These are phyloP conservation scores for Saussurea involucrata DNA, from an alignment of 129 eudicot species.

Conservation along the genomic window DNA sequence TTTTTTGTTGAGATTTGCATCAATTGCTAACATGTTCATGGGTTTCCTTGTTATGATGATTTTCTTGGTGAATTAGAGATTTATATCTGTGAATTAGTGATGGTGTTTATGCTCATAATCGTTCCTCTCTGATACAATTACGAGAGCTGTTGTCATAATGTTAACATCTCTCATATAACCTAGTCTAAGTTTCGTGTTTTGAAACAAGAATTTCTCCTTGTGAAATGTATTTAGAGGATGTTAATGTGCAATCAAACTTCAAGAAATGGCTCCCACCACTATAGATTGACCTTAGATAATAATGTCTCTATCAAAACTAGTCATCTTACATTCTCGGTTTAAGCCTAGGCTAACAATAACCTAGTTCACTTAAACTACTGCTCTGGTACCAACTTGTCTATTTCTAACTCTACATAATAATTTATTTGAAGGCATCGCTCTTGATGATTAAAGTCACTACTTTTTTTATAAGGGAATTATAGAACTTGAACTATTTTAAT, in stretches of 20 bases:
- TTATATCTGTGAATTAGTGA: not conserved
- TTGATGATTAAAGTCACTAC: not conserved
- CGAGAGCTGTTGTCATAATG: too few relatives aligned
- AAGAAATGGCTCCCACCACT: not conserved
- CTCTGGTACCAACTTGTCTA: not conserved
- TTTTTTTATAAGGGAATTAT: not conserved
- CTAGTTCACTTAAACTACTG: not conserved
- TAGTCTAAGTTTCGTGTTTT: not conserved
- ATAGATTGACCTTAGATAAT: not conserved
- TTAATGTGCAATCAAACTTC: not conserved
- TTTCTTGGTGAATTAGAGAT: conserved; percentile 12
- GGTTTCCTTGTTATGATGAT: not conserved
- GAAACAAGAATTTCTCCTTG: not conserved
- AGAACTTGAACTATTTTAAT: not conserved
- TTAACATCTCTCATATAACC: not conserved
- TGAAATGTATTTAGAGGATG: not conserved
- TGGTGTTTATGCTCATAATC: not conserved
- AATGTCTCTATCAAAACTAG: not conserved
- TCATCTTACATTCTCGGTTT: not conserved
- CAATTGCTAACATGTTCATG: not conserved
- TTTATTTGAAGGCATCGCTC: not conserved
- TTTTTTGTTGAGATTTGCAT: not conserved
- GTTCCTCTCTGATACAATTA: not conserved
- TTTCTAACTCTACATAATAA: not conserved
- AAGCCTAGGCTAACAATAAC: too few relatives aligned